Conservation (phyloP, 768 basidiomycete species). For the Clitopilus passeckerianus region DNA sequence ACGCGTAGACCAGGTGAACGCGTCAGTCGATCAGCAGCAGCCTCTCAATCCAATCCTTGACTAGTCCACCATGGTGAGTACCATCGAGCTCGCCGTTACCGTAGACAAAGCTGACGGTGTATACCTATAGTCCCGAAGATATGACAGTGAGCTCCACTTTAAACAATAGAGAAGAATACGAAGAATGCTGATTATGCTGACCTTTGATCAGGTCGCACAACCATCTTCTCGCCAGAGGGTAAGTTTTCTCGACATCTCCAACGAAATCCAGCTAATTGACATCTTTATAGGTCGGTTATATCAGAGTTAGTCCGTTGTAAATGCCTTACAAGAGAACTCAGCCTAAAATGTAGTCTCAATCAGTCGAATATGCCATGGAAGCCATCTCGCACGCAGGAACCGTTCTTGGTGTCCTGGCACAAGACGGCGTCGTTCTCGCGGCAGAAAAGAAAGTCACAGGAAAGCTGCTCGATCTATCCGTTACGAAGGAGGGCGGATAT, state of each 20-base stretch:
- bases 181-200: conserved; percentile 15
- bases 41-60: conserved; percentile 12
- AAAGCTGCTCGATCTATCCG: conserved; percentile 90
- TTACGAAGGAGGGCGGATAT: conserved; percentile 81
- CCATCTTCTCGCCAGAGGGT: conserved; percentile 99
- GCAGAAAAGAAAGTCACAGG: conserved; percentile 99
- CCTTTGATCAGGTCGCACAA: conserved; percentile 71
- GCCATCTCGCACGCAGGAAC: conserved; percentile 96
- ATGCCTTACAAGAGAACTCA: background rate
- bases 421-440: conserved; percentile 86
- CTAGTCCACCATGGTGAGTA: conserved; percentile 42
- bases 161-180: conserved; percentile 2
- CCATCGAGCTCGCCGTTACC: background rate
- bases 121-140: conserved; percentile 73
- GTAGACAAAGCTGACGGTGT: conserved; percentile 1
- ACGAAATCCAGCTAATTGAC: conserved; percentile 7
- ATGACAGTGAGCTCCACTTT: conserved; percentile 70
- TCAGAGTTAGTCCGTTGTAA: conserved; percentile 64
- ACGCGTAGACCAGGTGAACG: conserved; percentile 41
- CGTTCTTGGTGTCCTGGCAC: conserved; percentile 88
- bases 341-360: conserved; percentile 3
- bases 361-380: conserved; percentile 99
- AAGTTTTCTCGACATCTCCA: conserved; percentile 13
- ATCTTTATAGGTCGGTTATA: conserved; percentile 81
- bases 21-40: conserved; percentile 27